These are phyloP conservation scores for Dictyostelium capitatum DNA, from an alignment of 78 protist genomes.

Conservation along the genomic window DNA sequence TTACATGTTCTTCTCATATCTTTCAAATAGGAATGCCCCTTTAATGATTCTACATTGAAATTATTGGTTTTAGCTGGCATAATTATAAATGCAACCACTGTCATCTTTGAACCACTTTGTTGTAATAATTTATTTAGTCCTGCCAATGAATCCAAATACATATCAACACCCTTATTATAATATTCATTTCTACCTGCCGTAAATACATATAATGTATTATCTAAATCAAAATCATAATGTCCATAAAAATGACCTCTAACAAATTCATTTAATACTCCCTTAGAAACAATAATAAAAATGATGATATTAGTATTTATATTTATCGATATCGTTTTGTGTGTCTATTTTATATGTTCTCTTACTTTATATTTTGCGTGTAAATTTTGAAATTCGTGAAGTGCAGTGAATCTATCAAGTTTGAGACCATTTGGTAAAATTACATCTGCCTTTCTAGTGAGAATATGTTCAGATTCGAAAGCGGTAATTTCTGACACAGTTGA, in stretches of 20 bases:
- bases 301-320: neutral
- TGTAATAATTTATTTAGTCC: conserved; percentile 80
- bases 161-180: conserved; percentile 90
- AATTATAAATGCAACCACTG: conserved; percentile 89
- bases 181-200: conserved; percentile 93
- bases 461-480: conserved; percentile 81
- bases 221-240: conserved; percentile 86
- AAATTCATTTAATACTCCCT: conserved; percentile 77
- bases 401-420: conserved; percentile 83
- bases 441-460: conserved; percentile 87
- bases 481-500: conserved; percentile 94
- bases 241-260: conserved; percentile 93
- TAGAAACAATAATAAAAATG: neutral
- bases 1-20: conserved; percentile 82
- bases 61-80: conserved; percentile 82
- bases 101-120: conserved; percentile 60
- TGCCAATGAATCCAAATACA: conserved; percentile 86
- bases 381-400: conserved; percentile 93
- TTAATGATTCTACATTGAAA: conserved; percentile 90
- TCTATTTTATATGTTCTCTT: conserved; percentile 4
- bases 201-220: conserved; percentile 92
- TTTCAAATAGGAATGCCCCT: conserved; percentile 80
- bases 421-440: conserved; percentile 92
- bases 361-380: conserved; percentile 87
- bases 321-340: too few species aligned